Base-by-base conservation (phyloP, 2,329 filamentous ascomycete genomes). In the Teratosphaeria viscida region DNA sequence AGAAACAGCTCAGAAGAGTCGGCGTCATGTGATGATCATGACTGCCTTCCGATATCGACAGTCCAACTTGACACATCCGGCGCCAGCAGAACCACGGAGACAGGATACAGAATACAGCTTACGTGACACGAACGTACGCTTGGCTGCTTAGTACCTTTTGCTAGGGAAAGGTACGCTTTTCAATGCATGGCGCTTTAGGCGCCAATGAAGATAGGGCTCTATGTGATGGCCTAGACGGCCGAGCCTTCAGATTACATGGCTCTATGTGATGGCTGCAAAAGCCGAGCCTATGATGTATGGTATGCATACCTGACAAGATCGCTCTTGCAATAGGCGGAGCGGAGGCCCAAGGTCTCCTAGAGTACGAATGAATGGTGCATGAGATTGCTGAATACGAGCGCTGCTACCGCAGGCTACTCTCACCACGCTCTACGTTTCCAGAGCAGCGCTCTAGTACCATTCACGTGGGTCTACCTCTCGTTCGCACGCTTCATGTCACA, bases 111-210 rank as follows among this genome's bases (percentile, higher is more conserved):
- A 5, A 55, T 19, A 37, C 29, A 19, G 16, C 10, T 16, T 39
- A 39, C 19, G 12, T 12, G 19, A 39, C 19, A 3, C 5, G 19
- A 7, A 58, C 35, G 49, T 27, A 14, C 64, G 59, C 54, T 62
- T 63, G 64, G 67, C 69, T 67, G 66, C 68, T 52, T 64, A 70
- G 68, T 69, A 71, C 66, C 65, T 66, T 43, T 39, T 56, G 55
- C 54, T 64, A 63, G 65, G 63, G 64, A 71, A 71, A 64, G 65
- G 68, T 62, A 64, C 64, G 68, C 66, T 19, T 66, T 53, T 63
- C 67, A 67, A 64, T 63, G 61, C 62, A 67, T 65, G 66, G 65
- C 68, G 67, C 60, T 58, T 58, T 52, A 56, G 63, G 66, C 61
- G 62, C n/a, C 2, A 49, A 8, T 49, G 43, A n/a, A 49, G n/a